Evolutionary conservation across 1,284 basidiomycete genomes (phyloP), one percentile per base, ranked within the genome.

Genomic region (Melanopsichium pennsylvanicum): DNA sequence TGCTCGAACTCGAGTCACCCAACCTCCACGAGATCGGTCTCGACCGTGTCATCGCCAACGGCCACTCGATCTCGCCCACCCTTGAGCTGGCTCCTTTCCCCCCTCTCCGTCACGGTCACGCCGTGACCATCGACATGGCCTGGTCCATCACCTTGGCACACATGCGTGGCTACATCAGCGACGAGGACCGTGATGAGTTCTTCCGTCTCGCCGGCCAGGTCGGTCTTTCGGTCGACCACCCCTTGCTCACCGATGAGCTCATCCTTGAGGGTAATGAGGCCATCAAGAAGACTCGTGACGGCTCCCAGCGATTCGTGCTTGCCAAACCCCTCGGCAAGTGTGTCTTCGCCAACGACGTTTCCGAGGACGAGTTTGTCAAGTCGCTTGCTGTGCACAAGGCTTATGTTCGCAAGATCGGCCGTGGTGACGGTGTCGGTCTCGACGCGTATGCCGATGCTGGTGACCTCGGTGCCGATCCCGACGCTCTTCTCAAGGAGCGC

Each of bases 1-100:
- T 84, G 83, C 77, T 84, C 39, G 81, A 83, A 76, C 82, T 84
- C 54, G 83, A 84, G 76, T 79, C 82, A 26, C 81, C 81, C 50
- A 84, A 84, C 79, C 69, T 84, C 55, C 83, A 84, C 80, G 83
- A 84, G 72, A 82, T 84, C 43, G 81, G 81, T 37, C 77, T 84
- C n/a, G 83, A 84, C 79, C 81, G 83, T 52, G 83, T 84, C 38
- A 84, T 84, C 54, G 83, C 83, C 40, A 82, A 81, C 70, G 83
- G 83, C 19, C 83, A 83, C 72, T 83, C 82, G 46, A 83, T 83
- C 78, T 83, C 81, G 15, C 83, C 83, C 19, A 83, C 82, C 0
- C 78, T 83, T 36, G 83, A 84, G 62, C 72, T 74, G n/a, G 70
- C 72, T 23, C 70, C 70, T 44, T 74, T 74, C 58, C 72, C 72